A percentile compares a stretch with the other conserved stretches of the same genome.
Evolutionary conservation across 768 basidiomycete genomes (phyloP).

Genomic region (Auriscalpium microsporum): DNA sequence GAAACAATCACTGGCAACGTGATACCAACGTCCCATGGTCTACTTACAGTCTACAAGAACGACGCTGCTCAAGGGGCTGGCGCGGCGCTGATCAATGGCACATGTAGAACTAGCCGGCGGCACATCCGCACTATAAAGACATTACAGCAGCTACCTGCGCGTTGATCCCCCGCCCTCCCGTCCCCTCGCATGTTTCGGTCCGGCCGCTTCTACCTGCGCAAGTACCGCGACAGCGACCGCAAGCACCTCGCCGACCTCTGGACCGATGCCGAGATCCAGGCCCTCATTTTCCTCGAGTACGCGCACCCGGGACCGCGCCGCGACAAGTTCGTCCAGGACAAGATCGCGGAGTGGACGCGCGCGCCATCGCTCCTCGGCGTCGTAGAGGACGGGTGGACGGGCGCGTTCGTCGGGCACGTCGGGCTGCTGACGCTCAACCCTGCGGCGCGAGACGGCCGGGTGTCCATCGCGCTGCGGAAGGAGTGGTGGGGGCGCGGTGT

Average conservation of each 20-base stretch:
- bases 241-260: slow-evolving; percentile 3
- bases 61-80: no score
- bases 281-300: slow-evolving; percentile 6
- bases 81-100: not conserved
- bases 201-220: not conserved
- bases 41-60: no score
- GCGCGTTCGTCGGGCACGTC: slow-evolving; percentile 8
- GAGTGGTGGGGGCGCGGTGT: slow-evolving; percentile 11
- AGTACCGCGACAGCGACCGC: not conserved
- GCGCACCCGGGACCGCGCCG: not conserved
- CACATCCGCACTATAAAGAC: not conserved
- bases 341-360: not conserved
- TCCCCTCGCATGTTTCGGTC: not conserved
- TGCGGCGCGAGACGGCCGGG: not conserved
- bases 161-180: not conserved
- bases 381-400: slow-evolving; percentile 8
- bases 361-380: slow-evolving; percentile 1
- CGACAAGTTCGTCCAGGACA: slow-evolving; percentile 4
- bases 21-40: no score
- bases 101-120: not conserved
- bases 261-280: slow-evolving; percentile 9
- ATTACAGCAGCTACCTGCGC: not conserved
- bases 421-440: not conserved
- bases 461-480: slow-evolving; percentile 4
- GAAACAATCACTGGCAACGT: no score